A percentile compares a stretch with the other conserved stretches of the same genome.
phyloP scores from a whole-genome alignment of 1,139 yeast genomes.

The Casaregolazyma suthepensis region DNA sequence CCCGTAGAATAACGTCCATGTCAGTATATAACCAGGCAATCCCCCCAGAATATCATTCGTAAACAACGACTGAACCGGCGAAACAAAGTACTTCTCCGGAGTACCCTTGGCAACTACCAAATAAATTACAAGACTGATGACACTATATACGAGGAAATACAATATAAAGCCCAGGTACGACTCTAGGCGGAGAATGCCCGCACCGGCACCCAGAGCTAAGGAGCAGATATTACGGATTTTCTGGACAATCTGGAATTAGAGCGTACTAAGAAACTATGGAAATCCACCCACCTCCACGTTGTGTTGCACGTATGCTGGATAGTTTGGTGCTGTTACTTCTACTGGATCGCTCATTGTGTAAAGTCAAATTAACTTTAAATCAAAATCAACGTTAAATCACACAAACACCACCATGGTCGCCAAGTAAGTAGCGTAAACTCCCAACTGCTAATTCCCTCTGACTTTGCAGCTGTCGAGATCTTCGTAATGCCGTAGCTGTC shows the following conservation, averaged over 20 bases:
- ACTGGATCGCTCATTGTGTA: slow-evolving; percentile 8
- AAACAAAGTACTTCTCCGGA: slow-evolving; percentile 45
- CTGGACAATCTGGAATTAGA: slow-evolving; percentile 11
- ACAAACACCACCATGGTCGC: slow-evolving; percentile 16
- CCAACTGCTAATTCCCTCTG: not conserved
- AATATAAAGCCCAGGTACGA: slow-evolving; percentile 56
- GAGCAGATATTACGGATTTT: slow-evolving; percentile 57
- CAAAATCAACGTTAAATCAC: too few relatives aligned
- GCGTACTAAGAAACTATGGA: too few relatives aligned
- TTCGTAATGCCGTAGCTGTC: slow-evolving; percentile 85
- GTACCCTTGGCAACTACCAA: slow-evolving; percentile 39
- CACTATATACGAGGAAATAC: slow-evolving; percentile 46
- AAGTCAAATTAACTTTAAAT: too few relatives aligned
- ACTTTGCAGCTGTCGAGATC: slow-evolving; percentile 74
- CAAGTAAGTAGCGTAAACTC: slow-evolving; percentile 15
- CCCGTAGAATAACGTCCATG: slow-evolving; percentile 81
- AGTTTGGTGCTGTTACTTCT: slow-evolving; percentile 19
- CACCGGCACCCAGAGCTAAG: slow-evolving; percentile 59
- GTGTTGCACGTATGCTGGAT: slow-evolving; percentile 16
- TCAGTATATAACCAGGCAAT: slow-evolving; percentile 66
- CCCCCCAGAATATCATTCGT: slow-evolving; percentile 52
- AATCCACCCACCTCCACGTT: slow-evolving; percentile 17
- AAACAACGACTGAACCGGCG: slow-evolving; percentile 52
- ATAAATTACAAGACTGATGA: slow-evolving; percentile 42
- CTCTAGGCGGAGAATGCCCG: slow-evolving; percentile 68